A percentile compares a stretch with the other conserved stretches of the same genome.
These are phyloP conservation scores for Solanum bulbocastanum DNA, from an alignment of 257 asterid species.

Conservation along the genomic window DNA sequence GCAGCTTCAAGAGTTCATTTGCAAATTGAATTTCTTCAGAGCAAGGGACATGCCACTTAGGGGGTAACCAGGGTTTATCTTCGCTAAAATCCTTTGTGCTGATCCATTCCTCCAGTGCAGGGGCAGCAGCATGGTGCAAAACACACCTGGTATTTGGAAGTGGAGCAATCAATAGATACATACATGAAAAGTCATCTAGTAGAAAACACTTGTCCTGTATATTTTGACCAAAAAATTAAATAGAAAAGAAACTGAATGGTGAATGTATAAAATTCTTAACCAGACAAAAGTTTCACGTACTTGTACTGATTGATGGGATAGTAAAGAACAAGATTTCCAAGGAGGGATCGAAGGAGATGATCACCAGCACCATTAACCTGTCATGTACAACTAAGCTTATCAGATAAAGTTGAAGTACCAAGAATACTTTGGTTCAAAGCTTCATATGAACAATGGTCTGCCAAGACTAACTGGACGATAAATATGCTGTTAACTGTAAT, in stretches of 20 bases:
- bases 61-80: constrained; percentile 44
- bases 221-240: neutral
- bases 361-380: constrained; percentile 99
- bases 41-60: constrained; percentile 87
- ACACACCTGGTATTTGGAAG: constrained; percentile 48
- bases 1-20: constrained; percentile 78
- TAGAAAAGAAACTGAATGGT: neutral
- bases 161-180: neutral
- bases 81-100: constrained; percentile 56
- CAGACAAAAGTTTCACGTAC: constrained; percentile 19
- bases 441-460: neutral
- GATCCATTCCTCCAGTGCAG: constrained; percentile 84
- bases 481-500: neutral
- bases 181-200: neutral
- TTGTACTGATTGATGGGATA: constrained; percentile 93
- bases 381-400: constrained; percentile 1
- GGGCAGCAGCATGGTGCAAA: constrained; percentile 43
- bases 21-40: constrained; percentile 81
- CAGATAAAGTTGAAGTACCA: neutral
- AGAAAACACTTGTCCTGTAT: neutral
- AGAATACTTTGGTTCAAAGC: neutral
- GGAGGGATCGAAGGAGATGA: constrained; percentile 90
- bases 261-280: neutral
- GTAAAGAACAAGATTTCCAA: constrained; percentile 89
- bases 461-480: neutral